Conservation (phyloP, 2,329 filamentous ascomycete species). For the Colletotrichum higginsianum region DNA sequence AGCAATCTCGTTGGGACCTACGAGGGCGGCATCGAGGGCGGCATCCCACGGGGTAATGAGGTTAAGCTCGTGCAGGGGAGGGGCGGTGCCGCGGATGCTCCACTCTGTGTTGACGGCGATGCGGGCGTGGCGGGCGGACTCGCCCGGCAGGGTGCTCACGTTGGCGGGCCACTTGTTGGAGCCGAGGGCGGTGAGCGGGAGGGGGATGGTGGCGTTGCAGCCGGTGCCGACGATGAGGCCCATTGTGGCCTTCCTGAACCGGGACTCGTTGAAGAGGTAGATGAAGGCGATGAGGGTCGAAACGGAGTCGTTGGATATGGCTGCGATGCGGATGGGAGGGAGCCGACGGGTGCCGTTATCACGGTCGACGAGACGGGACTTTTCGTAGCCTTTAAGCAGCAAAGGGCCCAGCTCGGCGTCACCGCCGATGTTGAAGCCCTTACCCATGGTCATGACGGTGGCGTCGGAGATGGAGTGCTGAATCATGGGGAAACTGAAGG, state of each 20-base stretch:
- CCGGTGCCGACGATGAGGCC: slow-evolving; percentile 87
- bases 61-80: slow-evolving; percentile 72
- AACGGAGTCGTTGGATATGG: slow-evolving; percentile 87
- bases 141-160: slow-evolving; percentile 64
- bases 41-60: slow-evolving; percentile 81
- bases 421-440: slow-evolving; percentile 76
- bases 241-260: slow-evolving; percentile 79
- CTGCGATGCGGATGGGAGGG: slow-evolving; percentile 78
- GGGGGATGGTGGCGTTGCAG: slow-evolving; percentile 84
- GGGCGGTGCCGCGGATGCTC: slow-evolving; percentile 83
- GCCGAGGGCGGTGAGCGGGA: slow-evolving; percentile 75
- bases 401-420: slow-evolving; percentile 73
- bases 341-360: slow-evolving; percentile 52
- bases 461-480: slow-evolving; percentile 75
- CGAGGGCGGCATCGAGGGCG: slow-evolving; percentile 76
- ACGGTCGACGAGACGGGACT: slow-evolving; percentile 52
- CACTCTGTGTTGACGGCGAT: slow-evolving; percentile 89
- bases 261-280: slow-evolving; percentile 75
- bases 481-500: slow-evolving; percentile 80
- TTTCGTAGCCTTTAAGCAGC: slow-evolving; percentile 71
- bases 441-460: slow-evolving; percentile 78
- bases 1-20: slow-evolving; percentile 76
- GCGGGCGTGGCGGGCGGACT: slow-evolving; percentile 66
- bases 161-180: slow-evolving; percentile 71
- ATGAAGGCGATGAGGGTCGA: slow-evolving; percentile 84